Evolutionary conservation across 2,329 filamentous ascomycete species (phyloP).

Genomic region (Fusarium citri): DNA sequence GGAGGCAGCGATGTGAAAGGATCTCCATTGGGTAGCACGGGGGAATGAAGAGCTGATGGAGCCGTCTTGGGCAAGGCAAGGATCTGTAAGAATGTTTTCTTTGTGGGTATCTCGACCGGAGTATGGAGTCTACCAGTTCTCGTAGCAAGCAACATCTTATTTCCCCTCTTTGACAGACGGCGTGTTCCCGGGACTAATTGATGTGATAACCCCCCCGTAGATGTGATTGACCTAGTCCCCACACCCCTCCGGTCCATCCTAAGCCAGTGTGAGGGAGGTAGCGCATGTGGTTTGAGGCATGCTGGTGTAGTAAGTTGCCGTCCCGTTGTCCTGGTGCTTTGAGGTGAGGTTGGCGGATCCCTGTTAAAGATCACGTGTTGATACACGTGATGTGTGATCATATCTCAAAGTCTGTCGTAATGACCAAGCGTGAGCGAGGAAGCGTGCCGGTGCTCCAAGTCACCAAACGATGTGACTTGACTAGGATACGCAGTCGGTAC

Average conservation of each 20-base stretch:
- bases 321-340: constrained; percentile 10
- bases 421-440: not conserved
- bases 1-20: constrained; percentile 43
- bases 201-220: constrained; percentile 47
- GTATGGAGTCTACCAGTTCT: constrained; percentile 42
- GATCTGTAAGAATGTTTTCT: constrained; percentile 36
- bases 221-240: constrained; percentile 39
- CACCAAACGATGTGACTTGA: no score
- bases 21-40: constrained; percentile 49
- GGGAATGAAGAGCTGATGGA: constrained; percentile 28
- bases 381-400: constrained; percentile 15
- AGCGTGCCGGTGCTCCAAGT: not conserved
- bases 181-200: constrained; percentile 19
- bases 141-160: constrained; percentile 43
- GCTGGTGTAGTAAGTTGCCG: constrained; percentile 27
- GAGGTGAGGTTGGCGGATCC: constrained; percentile 40
- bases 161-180: constrained; percentile 35
- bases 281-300: constrained; percentile 40
- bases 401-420: not conserved
- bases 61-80: constrained; percentile 39
- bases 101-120: constrained; percentile 39
- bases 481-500: no score
- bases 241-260: constrained; percentile 34
- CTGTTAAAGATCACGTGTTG: constrained; percentile 36
- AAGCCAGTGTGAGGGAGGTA: constrained; percentile 23